These are phyloP conservation scores for Podospora conica DNA, from an alignment of 495 filamentous ascomycete species.

Conservation along the genomic window DNA sequence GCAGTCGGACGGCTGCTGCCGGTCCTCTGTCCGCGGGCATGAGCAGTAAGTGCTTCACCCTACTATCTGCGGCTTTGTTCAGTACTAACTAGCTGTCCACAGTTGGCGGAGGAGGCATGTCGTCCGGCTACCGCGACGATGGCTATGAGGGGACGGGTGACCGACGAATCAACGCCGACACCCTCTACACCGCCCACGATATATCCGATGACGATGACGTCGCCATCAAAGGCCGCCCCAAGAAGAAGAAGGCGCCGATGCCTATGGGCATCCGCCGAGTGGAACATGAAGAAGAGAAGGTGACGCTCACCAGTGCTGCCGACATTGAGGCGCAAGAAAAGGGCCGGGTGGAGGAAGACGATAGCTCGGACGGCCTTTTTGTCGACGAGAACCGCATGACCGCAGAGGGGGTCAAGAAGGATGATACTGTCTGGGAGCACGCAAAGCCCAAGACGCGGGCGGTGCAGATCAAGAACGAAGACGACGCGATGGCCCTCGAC, in stretches of 20 bases:
- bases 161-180: constrained; percentile 37
- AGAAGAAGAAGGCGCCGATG: constrained; percentile 24
- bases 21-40: constrained; percentile 36
- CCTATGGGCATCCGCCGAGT: constrained; percentile 47
- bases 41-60: constrained; percentile 21
- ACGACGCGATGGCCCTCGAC: constrained; percentile 32
- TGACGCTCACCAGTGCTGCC: constrained; percentile 48
- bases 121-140: constrained; percentile 19
- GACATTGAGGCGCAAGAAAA: constrained; percentile 41
- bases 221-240: constrained; percentile 9
- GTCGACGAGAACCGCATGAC: constrained; percentile 20
- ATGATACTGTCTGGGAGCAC: constrained; percentile 19
- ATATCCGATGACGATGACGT: constrained; percentile 27
- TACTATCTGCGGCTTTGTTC: background rate
- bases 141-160: constrained; percentile 22
- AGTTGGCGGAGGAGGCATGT: constrained; percentile 3
- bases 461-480: constrained; percentile 26
- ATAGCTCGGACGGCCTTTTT: constrained; percentile 39
- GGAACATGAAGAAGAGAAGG: constrained; percentile 47
- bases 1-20: constrained; percentile 20
- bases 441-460: background rate
- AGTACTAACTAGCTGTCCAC: constrained; percentile 2
- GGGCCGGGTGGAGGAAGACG: constrained; percentile 23
- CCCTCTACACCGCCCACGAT: constrained; percentile 29
- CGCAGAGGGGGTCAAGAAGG: constrained; percentile 21